Conservation (phyloP, 2,329 filamentous ascomycete species). For the Claviceps pazoutovae region DNA sequence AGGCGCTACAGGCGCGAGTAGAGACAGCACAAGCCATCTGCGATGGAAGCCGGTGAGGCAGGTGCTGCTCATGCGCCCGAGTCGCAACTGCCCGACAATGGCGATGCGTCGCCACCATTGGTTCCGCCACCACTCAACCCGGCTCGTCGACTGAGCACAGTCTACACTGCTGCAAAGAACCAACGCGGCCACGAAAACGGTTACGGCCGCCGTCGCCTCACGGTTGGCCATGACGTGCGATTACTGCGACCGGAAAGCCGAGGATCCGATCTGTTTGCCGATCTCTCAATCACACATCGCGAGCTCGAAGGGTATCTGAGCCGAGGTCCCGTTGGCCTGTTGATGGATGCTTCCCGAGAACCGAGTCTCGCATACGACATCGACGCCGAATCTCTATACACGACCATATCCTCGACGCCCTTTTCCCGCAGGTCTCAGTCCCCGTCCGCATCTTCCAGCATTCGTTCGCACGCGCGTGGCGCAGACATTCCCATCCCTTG, state of each 20-base stretch:
- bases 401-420: neutral
- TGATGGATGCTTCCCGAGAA: neutral
- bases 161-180: neutral
- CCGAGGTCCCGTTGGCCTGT: neutral
- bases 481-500: neutral
- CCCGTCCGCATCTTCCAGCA: neutral
- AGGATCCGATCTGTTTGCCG: constrained; percentile 8
- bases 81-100: constrained; percentile 2
- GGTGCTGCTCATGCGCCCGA: neutral
- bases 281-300: constrained; percentile 6
- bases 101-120: constrained; percentile 1
- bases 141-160: constrained; percentile 1
- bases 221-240: neutral
- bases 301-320: constrained; percentile 8
- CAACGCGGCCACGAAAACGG: neutral
- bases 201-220: neutral
- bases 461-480: neutral
- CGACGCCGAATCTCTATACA: constrained; percentile 4
- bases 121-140: constrained; percentile 3
- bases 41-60: neutral
- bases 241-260: constrained; percentile 1
- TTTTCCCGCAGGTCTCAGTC: neutral
- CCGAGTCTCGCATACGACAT: constrained; percentile 2
- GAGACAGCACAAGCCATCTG: neutral
- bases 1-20: neutral